Base-by-base conservation (phyloP, 2,329 filamentous ascomycete species). In the Hymenoscyphus repandus region DNA sequence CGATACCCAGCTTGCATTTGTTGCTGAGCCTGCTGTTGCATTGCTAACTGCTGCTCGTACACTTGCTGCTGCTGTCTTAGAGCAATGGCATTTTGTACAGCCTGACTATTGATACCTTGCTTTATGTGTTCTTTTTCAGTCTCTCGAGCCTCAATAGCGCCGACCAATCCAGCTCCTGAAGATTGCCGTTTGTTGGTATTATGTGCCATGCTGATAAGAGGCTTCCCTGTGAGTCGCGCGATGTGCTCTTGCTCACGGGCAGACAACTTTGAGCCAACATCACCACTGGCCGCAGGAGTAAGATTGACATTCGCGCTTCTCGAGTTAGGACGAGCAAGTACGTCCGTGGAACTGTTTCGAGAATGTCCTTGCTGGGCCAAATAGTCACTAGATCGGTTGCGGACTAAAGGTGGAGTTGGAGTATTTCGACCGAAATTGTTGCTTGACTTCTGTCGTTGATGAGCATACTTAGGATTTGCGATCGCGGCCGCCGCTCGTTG, bases 161-260 rank as follows among this genome's bases (percentile, higher is more conserved):
- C 88, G 6, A 95, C 82, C 1, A 96, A 74, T 0, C 86, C 85
- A 0, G 82, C 82, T 1, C 80, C 79, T 31, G 77, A 66, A 9
- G 32, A n/a, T 3, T 36, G 37, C n/a, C 53, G 45, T 45, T 47
- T 49, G 6, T 56, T 55, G 74, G 70, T 48, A 73, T 72, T 39
- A 72, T 69, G 53, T 76, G 77, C 55, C 45, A 77, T 77, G 4
- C 77, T 78, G 65, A 95, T 73, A 45, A 95, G 73, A 0, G 90
- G 87, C 0, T 82, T 83, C 1, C 88, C 87, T 0, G 90, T 95
- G 59, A 89, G 76, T 34, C 87, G 82, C 9, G 90, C 88, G n/a
- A 95, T 79, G 59, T 95, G 86, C 69, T 95, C 89, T 66, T 95
- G 90, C 68, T 96, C 90, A 13, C 86, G 82, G 15, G 90, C 90